Evolutionary conservation across 2,329 filamentous ascomycete genomes (phyloP).

Genomic region (Biscogniauxia marginata): DNA sequence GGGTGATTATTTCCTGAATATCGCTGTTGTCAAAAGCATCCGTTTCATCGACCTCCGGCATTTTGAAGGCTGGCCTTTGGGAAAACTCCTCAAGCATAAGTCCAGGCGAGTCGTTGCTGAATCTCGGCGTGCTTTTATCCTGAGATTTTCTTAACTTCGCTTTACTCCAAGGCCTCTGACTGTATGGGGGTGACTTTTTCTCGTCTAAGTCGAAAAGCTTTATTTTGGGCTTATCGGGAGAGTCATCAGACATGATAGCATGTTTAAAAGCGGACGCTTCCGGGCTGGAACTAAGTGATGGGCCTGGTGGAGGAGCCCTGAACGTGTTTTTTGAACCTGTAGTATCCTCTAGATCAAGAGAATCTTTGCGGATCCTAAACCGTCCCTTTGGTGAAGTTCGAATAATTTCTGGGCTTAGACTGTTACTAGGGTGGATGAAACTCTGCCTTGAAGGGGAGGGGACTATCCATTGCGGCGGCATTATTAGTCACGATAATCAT

Average conservation of each 20-base stretch:
- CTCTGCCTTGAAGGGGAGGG: background rate
- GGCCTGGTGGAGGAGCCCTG: constrained; percentile 4
- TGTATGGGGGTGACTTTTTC: background rate
- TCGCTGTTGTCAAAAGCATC: constrained; percentile 16
- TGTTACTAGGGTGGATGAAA: constrained; percentile 3
- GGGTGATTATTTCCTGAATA: constrained; percentile 5
- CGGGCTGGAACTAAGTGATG: constrained; percentile 12
- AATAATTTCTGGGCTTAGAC: constrained; percentile 5
- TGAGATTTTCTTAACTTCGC: constrained; percentile 3
- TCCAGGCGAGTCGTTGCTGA: constrained; percentile 5
- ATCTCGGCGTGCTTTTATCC: constrained; percentile 1
- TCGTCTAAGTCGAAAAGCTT: constrained; percentile 8
- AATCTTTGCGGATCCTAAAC: background rate
- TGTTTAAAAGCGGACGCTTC: constrained; percentile 2
- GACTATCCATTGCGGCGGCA: background rate
- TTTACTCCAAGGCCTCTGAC: background rate
- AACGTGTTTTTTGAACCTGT: constrained; percentile 9
- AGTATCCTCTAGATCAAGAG: constrained; percentile 10
- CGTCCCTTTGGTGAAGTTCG: background rate
- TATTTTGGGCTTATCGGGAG: constrained; percentile 3
- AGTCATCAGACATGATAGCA: constrained; percentile 4
- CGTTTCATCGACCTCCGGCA: constrained; percentile 25
- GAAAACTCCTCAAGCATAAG: constrained; percentile 8
- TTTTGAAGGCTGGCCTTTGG: constrained; percentile 25
- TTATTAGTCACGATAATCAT: background rate